A percentile compares a stretch with the other conserved stretches of the same genome.
These are phyloP conservation scores for Linum usitatissimum DNA, from an alignment of 345 rosid genomes.

Conservation along the genomic window DNA sequence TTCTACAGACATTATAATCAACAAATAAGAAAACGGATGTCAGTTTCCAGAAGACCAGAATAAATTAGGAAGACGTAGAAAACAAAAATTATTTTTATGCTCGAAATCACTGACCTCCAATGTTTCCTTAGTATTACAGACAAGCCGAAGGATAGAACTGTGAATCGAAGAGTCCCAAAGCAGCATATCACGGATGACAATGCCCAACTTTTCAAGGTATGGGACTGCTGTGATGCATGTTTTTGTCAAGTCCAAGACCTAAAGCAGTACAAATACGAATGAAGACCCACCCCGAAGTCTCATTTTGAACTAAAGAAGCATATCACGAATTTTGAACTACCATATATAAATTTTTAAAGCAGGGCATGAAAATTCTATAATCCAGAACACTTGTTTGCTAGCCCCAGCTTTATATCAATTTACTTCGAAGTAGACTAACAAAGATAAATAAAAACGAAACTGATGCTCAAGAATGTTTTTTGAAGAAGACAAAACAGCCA, in stretches of 20 bases:
- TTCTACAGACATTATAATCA: conserved; percentile 36
- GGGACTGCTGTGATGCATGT: conserved; percentile 43
- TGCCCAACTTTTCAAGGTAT: conserved; percentile 42
- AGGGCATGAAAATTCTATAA: background rate
- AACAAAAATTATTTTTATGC: conserved; percentile 7
- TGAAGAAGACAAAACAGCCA: background rate
- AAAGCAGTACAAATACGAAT: conserved; percentile 5
- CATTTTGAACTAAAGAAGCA: background rate
- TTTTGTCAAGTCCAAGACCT: conserved; percentile 75
- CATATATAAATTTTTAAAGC: no score
- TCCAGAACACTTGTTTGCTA: no score
- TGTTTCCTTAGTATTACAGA: conserved; percentile 57
- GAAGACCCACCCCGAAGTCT: background rate
- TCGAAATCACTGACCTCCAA: conserved; percentile 58
- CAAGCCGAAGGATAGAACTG: conserved; percentile 47
- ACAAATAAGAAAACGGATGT: conserved; percentile 9
- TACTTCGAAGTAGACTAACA: background rate
- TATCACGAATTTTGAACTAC: background rate
- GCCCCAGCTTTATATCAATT: no score
- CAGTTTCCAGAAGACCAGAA: background rate
- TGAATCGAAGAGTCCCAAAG: conserved; percentile 78
- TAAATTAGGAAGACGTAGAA: background rate
- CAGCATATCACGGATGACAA: conserved; percentile 47
- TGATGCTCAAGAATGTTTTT: background rate
- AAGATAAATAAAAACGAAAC: background rate